A percentile compares a stretch with the other conserved stretches of the same genome.
These are phyloP conservation scores for Daldinia vernicosa DNA, from an alignment of 495 filamentous ascomycete species.

Conservation along the genomic window DNA sequence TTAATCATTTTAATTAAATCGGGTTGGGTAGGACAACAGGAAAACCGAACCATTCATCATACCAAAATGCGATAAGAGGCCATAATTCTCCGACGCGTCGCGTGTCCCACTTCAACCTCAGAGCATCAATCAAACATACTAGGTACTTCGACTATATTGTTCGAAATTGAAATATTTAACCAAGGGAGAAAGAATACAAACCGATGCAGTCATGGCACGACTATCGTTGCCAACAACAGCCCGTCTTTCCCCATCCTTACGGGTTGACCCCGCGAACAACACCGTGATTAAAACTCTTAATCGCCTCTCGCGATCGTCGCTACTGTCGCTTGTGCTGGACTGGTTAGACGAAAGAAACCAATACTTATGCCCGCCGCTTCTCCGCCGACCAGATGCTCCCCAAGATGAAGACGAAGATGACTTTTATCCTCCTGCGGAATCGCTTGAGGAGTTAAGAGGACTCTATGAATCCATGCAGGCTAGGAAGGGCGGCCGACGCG, in stretches of 20 bases:
- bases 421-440: slow-evolving; percentile 69
- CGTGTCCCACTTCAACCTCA: slow-evolving; percentile 33
- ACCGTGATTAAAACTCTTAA: slow-evolving; percentile 70
- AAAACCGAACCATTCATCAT: not conserved
- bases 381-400: slow-evolving; percentile 54
- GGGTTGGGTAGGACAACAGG: not conserved
- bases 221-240: slow-evolving; percentile 57
- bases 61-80: not conserved
- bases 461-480: slow-evolving; percentile 63
- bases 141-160: not conserved
- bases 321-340: slow-evolving; percentile 72
- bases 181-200: not conserved
- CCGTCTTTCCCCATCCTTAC: slow-evolving; percentile 60
- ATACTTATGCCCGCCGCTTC: slow-evolving; percentile 63
- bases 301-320: slow-evolving; percentile 73
- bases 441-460: slow-evolving; percentile 68
- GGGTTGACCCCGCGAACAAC: slow-evolving; percentile 69
- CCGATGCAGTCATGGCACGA: slow-evolving; percentile 47
- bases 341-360: slow-evolving; percentile 76
- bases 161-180: not conserved
- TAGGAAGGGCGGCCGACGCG: slow-evolving; percentile 73
- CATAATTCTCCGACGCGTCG: slow-evolving; percentile 33
- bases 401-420: slow-evolving; percentile 59
- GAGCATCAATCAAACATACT: not conserved
- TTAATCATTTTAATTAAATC: not conserved